Base-by-base conservation (phyloP, 495 filamentous ascomycete species). In the Hypoxylon crocopeplum region DNA sequence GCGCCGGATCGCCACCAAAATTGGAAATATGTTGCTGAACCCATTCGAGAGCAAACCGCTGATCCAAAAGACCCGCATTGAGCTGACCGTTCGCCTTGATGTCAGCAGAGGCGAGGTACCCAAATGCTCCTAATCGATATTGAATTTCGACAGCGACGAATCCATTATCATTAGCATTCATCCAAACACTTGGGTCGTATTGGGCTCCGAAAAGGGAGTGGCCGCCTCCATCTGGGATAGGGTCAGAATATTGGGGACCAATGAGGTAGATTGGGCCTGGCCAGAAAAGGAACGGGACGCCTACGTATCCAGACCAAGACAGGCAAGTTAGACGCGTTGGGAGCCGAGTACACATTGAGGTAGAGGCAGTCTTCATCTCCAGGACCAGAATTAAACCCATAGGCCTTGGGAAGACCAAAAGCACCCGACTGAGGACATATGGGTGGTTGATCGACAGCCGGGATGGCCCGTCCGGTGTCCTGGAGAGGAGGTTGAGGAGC, bases 1-100 rank as follows among this genome's bases (percentile, higher is more conserved):
- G 72, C 17, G 68, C 61, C 2, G 83, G 78, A 64, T 92, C 85
- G 10, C 89, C 89, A 3, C 88, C 88, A 61, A 93, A 91, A 3
- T 79, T 73, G 45, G 74, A 69, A 53, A 91, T 90, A 61, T 91
- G 75, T 48, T 83, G 75, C 53, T 89, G 82, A n/a, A 91, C 80
- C 89, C 89, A 92, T 51, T 90, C 69, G 13, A 92, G 75, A 8
- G 86, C 88, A 27, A 87, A 75, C 1, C 82, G 77, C 67, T 91
- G 89, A 64, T 92, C 89, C 20, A 79, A 70, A 3, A 92, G 75
- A 0, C 84, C 89, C 1, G 80, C 80, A 55, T 92, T 93, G 19
- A 82, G 76, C 4, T 72, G 77, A 2, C 86, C 87, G 42, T 62
- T 52, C 30, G 44, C 50, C 15, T 59, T 58, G 17, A 74, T 44